Conservation (phyloP, 1,139 yeast species). For the Spencermartinsiella ligniputridi region DNA sequence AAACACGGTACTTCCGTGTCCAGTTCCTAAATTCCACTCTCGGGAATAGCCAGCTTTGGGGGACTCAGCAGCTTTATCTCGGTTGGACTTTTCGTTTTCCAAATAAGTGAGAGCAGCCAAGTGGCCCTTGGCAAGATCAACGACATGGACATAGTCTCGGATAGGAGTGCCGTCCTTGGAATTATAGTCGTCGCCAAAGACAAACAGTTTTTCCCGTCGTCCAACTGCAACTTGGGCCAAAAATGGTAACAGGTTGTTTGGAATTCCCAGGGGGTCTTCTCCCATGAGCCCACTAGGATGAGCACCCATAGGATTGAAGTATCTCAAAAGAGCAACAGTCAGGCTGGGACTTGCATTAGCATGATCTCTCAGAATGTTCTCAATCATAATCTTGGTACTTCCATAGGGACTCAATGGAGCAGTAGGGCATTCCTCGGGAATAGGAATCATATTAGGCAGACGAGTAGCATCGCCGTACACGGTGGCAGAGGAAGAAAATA, state of each 20-base stretch:
- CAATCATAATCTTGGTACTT: slow-evolving; percentile 62
- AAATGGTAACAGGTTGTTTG: slow-evolving; percentile 70
- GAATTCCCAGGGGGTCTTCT: slow-evolving; percentile 75
- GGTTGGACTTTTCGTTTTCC: slow-evolving; percentile 33
- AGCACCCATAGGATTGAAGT: slow-evolving; percentile 82
- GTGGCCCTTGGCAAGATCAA: slow-evolving; percentile 79
- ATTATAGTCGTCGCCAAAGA: slow-evolving; percentile 66
- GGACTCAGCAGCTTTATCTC: slow-evolving; percentile 15
- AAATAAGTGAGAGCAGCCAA: slow-evolving; percentile 65
- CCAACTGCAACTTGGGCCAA: slow-evolving; percentile 78
- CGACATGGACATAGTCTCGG: slow-evolving; percentile 77
- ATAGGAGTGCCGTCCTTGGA: slow-evolving; percentile 79
- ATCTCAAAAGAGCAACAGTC: slow-evolving; percentile 66
- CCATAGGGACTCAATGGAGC: slow-evolving; percentile 81
- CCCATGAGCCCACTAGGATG: slow-evolving; percentile 78
- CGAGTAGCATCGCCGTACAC: slow-evolving; percentile 82
- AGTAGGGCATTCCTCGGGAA: slow-evolving; percentile 74
- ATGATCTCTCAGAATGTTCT: slow-evolving; percentile 57
- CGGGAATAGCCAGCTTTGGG: slow-evolving; percentile 50
- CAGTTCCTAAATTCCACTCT: slow-evolving; percentile 84
- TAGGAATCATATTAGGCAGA: slow-evolving; percentile 69
- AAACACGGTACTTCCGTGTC: slow-evolving; percentile 71
- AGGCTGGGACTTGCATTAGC: slow-evolving; percentile 47
- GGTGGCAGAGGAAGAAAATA: slow-evolving; percentile 77
- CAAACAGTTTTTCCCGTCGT: slow-evolving; percentile 57